Evolutionary conservation across 441 rosid species (phyloP).

Genomic region (Populus hybrid): DNA sequence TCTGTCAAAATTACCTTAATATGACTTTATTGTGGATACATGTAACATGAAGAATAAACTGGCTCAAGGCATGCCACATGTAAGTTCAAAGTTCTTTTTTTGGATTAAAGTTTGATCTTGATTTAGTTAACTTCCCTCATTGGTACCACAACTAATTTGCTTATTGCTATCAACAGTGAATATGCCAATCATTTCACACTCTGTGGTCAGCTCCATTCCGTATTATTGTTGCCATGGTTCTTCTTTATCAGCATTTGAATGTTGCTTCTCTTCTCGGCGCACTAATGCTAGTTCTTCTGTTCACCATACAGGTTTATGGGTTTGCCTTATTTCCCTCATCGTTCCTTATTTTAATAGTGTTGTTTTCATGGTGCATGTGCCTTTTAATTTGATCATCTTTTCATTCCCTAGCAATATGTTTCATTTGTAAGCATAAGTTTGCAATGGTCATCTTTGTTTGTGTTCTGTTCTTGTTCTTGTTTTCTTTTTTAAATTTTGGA

Average conservation of each 20-base stretch:
- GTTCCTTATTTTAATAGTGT: not conserved
- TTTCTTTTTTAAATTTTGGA: too few species aligned
- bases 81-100: not conserved
- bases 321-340: not conserved
- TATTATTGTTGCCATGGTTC: constrained; percentile 69
- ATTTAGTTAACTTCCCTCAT: not conserved
- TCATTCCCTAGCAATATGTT: not conserved
- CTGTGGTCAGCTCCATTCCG: constrained; percentile 99
- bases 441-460: not conserved
- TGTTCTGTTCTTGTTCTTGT: too few species aligned
- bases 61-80: constrained; percentile 1
- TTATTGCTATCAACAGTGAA: constrained; percentile 49
- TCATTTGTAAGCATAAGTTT: not conserved
- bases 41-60: not conserved
- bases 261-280: constrained; percentile 98
- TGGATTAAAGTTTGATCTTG: not conserved
- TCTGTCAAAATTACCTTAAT: not conserved
- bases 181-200: constrained; percentile 90
- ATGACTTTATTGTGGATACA: not conserved
- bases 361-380: not conserved
- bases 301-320: constrained; percentile 81
- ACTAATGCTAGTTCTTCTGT: constrained; percentile 74
- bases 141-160: not conserved
- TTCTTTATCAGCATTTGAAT: constrained; percentile 81
- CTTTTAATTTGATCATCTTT: not conserved